Conservation (phyloP, 371 early-diverging fungal genomes). For the Rhizopus sp. region DNA sequence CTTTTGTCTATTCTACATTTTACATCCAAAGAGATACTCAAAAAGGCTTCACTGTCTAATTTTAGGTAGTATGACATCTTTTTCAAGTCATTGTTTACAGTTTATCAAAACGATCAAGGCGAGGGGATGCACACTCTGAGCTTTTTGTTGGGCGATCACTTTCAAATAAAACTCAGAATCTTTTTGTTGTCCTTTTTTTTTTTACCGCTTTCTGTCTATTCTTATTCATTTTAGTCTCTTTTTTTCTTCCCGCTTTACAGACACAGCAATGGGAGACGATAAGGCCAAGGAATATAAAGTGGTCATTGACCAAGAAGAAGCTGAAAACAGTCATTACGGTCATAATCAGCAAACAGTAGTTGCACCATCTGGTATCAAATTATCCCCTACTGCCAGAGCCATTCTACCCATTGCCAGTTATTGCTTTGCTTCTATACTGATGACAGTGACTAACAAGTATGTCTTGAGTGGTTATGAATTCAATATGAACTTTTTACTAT, state of each 20-base stretch:
- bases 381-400: constrained; percentile 48
- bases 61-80: too few relatives aligned
- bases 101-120: too few relatives aligned
- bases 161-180: background rate
- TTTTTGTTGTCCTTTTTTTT: constrained; percentile 3
- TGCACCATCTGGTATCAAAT: constrained; percentile 36
- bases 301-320: constrained; percentile 29
- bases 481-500: constrained; percentile 89
- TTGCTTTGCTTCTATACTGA: constrained; percentile 85
- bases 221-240: background rate
- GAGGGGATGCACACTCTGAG: too few relatives aligned
- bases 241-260: background rate
- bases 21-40: too few relatives aligned
- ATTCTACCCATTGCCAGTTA: constrained; percentile 81
- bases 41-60: too few relatives aligned
- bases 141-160: constrained; percentile 3
- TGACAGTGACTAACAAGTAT: constrained; percentile 95
- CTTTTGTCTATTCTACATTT: too few relatives aligned
- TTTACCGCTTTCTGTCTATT: background rate
- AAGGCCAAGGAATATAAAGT: constrained; percentile 24
- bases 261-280: constrained; percentile 11
- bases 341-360: constrained; percentile 27
- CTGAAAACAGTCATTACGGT: constrained; percentile 4
- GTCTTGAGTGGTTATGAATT: constrained; percentile 84
- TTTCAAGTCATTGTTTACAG: too few relatives aligned